Evolutionary conservation across 257 asterid species (phyloP), one percentile per base, ranked within the genome.

Genomic region (Rehmannia glutinosa): DNA sequence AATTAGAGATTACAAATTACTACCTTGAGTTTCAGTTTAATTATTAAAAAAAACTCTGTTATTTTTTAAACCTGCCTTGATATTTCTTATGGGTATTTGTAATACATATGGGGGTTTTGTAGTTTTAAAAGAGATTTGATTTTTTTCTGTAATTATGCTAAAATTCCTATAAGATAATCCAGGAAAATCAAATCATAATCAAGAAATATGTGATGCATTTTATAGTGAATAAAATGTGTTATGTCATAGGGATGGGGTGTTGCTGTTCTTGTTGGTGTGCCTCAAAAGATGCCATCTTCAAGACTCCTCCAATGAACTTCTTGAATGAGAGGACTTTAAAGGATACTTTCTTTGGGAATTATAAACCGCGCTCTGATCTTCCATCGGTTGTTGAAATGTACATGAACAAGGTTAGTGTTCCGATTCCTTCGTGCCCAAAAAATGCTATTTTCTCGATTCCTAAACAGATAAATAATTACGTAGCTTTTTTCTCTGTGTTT

Each of bases 261-360:
- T 50, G 96, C 94, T 32, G 94, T 88, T 27, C 88, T 88, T 3
- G 95, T 84, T 0, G 96, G 94, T 0, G 90, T 89, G 32, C 92
- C 95, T 41, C 86, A 84, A 86, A 86, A 41, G 92, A 82, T 3
- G 83, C 83, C 0, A 86, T 8, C 1, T 87, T 90, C 77, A 79
- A 83, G 77, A 85, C 93, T 42, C 88, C 75, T 28, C 93, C 95
- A 1, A 63, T 81, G 64, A 87, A 90, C 17, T 13, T 90, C 15
- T 43, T 90, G 81, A 85, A 85, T 5, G 93, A 83, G 78, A 85
- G 90, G 78, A 83, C 88, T 28, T 83, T 87, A 11, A 90, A 85
- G 79, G 97, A 89, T 0, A 85, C 93, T 5, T 90, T 90, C 84
- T 90, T 85, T 21, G 97, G 95, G 9, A 90, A 87, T 81, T 90